Base-by-base conservation (phyloP, 768 basidiomycete species). In the Termitomyces sp. region DNA sequence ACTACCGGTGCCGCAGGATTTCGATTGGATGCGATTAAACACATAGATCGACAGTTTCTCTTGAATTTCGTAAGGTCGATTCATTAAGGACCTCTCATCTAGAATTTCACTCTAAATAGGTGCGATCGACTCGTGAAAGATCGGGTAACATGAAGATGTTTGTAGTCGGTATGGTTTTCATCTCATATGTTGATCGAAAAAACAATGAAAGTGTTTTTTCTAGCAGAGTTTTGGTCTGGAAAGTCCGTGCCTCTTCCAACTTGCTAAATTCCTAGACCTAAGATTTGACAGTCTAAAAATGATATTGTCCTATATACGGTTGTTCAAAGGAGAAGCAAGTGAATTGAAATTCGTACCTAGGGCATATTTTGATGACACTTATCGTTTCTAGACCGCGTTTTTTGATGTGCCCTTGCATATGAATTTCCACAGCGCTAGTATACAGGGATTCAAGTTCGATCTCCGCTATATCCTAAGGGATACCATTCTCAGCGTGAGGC, bases 401-500 rank as follows among this genome's bases (percentile, higher is more conserved):
- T 97, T 97, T 61, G 94, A 97, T 66, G 91, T 92, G 7, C 91
- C 92, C 19, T 76, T 98, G 21, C 94, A 98, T 66, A 78, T 84
- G 71, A 92, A 91, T 62, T 86, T 95, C 65, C 77, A 86, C 64
- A 75, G 78, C 57, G 94, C 94, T 12, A 90, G 91, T 67, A 81
- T 83, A 59, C 73, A 74, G 15, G 79, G 85, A 31, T 75, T 77
- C 37, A 72, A 76, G 17, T 96, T 84, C 64, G 94, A 96, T 70
- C 77, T 98, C 46, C 75, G 92, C 58, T 80, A 67, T 33, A 85
- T 98, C 58, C 73, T 94, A 41, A 75, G 87, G 51, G 75, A 79
- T 46, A 87, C 89, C 1, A 68, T 98, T 11, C 78, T 91, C 17
- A 76, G 86, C 55, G 65, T 72, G 3, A 79, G 83, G 58, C 93